These are phyloP conservation scores for Cajanus cajan DNA, from an alignment of 306 rosid species.

Conservation along the genomic window DNA sequence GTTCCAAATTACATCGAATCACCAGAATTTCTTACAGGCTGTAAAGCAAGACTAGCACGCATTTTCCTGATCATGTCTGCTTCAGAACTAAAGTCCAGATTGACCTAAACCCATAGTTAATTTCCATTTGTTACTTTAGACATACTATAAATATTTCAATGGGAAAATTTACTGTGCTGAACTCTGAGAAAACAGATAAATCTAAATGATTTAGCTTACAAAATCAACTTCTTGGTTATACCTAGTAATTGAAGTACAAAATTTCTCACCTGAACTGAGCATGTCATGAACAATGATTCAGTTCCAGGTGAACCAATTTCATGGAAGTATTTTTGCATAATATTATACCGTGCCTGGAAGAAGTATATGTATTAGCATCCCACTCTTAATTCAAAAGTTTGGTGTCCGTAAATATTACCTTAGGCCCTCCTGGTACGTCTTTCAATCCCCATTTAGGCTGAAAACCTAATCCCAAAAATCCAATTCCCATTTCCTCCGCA, in stretches of 20 bases:
- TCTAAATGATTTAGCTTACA: neutral
- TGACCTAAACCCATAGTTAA: constrained; percentile 47
- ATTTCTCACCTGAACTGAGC: constrained; percentile 40
- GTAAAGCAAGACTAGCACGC: constrained; percentile 75
- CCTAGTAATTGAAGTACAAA: neutral
- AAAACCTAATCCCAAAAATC: constrained; percentile 81
- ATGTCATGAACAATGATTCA: constrained; percentile 27
- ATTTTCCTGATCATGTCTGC: constrained; percentile 77
- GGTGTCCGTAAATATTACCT: constrained; percentile 48
- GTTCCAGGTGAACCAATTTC: constrained; percentile 17
- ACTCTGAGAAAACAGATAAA: neutral
- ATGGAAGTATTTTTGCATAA: constrained; percentile 29
- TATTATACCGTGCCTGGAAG: constrained; percentile 28
- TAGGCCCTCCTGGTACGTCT: constrained; percentile 74
- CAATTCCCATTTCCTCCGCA: constrained; percentile 90
- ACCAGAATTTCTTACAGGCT: constrained; percentile 58
- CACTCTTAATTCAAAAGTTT: neutral
- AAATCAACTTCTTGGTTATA: neutral
- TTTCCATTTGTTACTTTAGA: neutral
- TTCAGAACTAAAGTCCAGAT: constrained; percentile 80
- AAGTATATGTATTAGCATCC: neutral
- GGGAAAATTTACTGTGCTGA: neutral
- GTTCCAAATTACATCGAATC: neutral
- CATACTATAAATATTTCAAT: neutral
- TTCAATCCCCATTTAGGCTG: constrained; percentile 71